Evolutionary conservation across 2,329 filamentous ascomycete species (phyloP).

Genomic region (Fusarium hostae): DNA sequence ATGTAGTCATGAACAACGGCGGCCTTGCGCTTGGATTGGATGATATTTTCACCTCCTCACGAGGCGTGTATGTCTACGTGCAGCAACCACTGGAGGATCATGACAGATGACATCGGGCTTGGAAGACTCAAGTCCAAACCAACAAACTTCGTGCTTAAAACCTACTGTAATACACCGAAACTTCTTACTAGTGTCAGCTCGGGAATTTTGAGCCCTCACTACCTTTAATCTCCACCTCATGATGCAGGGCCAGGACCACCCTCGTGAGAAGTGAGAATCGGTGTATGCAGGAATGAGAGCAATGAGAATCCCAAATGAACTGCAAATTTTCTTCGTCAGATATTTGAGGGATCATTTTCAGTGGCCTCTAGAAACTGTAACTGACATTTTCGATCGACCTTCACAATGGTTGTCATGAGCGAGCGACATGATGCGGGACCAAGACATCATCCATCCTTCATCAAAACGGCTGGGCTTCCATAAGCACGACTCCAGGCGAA

Average conservation of each 20-base stretch:
- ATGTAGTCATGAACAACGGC: neutral
- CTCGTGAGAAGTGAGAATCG: neutral
- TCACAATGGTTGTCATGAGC: neutral
- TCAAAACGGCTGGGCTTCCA: neutral
- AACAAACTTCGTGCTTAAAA: neutral
- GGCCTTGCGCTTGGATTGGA: neutral
- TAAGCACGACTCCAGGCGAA: neutral
- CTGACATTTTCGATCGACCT: neutral
- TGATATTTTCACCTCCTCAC: neutral
- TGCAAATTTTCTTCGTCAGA: no score
- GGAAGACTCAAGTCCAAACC: neutral
- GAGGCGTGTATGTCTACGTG: neutral
- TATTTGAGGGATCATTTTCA: neutral
- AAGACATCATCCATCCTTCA: neutral
- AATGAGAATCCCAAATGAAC: neutral
- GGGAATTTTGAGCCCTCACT: neutral
- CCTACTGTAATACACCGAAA: neutral
- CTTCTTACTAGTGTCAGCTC: neutral
- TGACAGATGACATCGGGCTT: neutral
- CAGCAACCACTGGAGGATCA: neutral
- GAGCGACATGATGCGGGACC: neutral
- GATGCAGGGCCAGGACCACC: neutral
- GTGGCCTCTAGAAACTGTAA: neutral
- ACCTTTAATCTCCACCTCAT: neutral
- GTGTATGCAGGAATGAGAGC: neutral